Evolutionary conservation across 345 rosid species (phyloP), one percentile per base, ranked within the genome.

Genomic region (thale cress (Arabidopsis thaliana)): DNA sequence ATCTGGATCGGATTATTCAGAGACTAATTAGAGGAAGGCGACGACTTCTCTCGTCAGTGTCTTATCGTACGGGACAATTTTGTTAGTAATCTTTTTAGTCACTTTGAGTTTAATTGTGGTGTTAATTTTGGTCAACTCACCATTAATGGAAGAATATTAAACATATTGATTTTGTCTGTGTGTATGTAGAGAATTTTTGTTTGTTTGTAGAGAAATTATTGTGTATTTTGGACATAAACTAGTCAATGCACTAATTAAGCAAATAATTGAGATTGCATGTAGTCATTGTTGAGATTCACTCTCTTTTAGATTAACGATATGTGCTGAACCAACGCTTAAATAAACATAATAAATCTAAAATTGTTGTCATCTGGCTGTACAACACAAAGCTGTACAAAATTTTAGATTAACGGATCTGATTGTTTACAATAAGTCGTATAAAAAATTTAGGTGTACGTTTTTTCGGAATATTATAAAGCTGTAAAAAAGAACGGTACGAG

Each of bases 41-140:
- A 75, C 63, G 79, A 75, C 79, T 68, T 75, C 67, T 20, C 6
- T 12, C 46, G 13, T 28, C 1, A 75, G 79, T 75, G 38, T 75
- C 32, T 28, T 28, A 28, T 28, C 79, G 79, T 75, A 16, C 73
- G 79, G 37, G 67, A 20, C 32, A 28, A 28, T 28, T 28, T 28
- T 5, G 0, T 48, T 71, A 8, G 4, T 61, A n/a, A 38, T 30
- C 44, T 64, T 55, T 55, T 56, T 41, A 62, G 28, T 53, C 25
- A 52, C 53, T 68, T 51, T 61, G 40, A 16, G 63, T 68, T 49
- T 8, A 12, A 23, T 24, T 16, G 22, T 11, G 14, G 10, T 58
- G 36, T 68, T 68, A 33, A 53, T 40, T 41, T 49, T 75, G 55
- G 79, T 59, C 73, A 75, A 67, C 62, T 62, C 3, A 24, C 5